These are phyloP conservation scores for Exserohilum turcica DNA, from an alignment of 2,329 filamentous ascomycete species.

Conservation along the genomic window DNA sequence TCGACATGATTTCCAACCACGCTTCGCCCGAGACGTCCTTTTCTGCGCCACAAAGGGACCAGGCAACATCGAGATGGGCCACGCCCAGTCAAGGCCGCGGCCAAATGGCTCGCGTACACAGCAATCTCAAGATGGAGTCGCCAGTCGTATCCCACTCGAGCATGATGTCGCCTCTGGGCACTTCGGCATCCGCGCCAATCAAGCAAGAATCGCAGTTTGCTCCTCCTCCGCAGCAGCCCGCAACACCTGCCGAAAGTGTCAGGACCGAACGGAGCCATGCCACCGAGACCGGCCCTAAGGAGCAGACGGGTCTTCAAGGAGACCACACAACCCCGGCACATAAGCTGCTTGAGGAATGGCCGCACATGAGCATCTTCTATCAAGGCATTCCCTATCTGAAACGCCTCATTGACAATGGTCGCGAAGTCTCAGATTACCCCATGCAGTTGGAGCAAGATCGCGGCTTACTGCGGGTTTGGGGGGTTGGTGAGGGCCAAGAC, in stretches of 20 bases:
- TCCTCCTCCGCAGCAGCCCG: constrained; percentile 33
- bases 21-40: constrained; percentile 40
- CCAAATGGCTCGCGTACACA: constrained; percentile 36
- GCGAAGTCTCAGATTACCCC: constrained; percentile 65
- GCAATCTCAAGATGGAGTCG: constrained; percentile 43
- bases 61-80: constrained; percentile 32
- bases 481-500: constrained; percentile 75
- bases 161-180: constrained; percentile 35
- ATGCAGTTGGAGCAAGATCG: constrained; percentile 75
- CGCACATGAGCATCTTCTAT: constrained; percentile 58
- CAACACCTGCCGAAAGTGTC: constrained; percentile 43
- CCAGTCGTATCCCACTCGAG: constrained; percentile 33
- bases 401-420: constrained; percentile 74
- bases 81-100: constrained; percentile 37
- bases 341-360: constrained; percentile 73
- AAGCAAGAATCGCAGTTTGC: constrained; percentile 36
- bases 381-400: constrained; percentile 52
- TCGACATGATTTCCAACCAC: constrained; percentile 30
- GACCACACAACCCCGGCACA: constrained; percentile 93
- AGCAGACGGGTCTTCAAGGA: constrained; percentile 64
- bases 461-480: constrained; percentile 75
- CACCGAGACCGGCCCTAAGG: constrained; percentile 23
- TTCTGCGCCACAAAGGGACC: constrained; percentile 31
- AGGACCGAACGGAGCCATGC: constrained; percentile 32
- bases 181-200: constrained; percentile 36